Conservation (phyloP, 306 rosid species). For the Castanospermum australe region DNA sequence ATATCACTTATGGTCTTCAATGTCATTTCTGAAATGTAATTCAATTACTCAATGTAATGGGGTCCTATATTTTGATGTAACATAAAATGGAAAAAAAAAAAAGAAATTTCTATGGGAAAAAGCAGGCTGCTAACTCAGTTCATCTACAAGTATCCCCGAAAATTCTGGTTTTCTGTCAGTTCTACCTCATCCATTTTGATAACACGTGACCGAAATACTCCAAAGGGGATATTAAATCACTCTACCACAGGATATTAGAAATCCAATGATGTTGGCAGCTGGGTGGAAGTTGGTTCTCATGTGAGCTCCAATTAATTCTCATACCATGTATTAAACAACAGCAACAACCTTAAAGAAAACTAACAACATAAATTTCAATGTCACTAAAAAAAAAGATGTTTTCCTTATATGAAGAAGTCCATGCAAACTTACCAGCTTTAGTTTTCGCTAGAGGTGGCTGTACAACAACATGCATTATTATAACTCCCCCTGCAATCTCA, state of each 20-base stretch:
- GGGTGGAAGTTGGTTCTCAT: neutral
- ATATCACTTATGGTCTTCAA: neutral
- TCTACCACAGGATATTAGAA: neutral
- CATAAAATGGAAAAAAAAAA: neutral
- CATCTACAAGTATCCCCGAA: neutral
- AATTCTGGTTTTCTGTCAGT: neutral
- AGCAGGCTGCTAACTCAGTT: neutral
- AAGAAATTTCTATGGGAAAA: neutral
- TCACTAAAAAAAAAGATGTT: neutral
- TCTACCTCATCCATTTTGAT: neutral
- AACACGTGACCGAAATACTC: neutral
- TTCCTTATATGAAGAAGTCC: neutral
- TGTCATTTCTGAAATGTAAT: neutral
- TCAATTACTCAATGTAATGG: neutral
- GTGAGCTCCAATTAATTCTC: slow-evolving; percentile 11
- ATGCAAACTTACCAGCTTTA: slow-evolving; percentile 69
- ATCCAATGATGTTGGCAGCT: neutral
- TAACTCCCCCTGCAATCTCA: slow-evolving; percentile 64
- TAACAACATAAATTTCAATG: neutral
- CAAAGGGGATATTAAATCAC: neutral
- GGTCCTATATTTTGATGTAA: neutral
- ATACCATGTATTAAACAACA: neutral
- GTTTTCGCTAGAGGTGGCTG: slow-evolving; percentile 78
- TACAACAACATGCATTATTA: slow-evolving; percentile 88
- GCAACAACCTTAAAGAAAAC: neutral